Conservation (phyloP, 805 yeast species). For the Barnettozyma pratensis region DNA sequence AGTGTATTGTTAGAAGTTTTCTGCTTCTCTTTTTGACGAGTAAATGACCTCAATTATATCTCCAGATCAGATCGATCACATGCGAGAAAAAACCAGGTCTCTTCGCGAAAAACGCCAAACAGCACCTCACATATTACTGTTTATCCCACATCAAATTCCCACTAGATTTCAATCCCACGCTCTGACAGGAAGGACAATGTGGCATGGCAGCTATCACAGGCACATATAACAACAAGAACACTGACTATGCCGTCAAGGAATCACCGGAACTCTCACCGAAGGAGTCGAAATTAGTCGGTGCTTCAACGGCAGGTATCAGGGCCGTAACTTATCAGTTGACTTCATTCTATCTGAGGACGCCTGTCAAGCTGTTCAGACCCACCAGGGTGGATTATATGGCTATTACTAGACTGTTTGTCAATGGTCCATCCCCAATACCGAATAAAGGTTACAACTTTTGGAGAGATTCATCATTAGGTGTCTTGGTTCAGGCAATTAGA, state of each 20-base stretch:
- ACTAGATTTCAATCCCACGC: too few relatives aligned
- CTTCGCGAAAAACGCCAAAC: too few relatives aligned
- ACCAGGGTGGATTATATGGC: slow-evolving; percentile 84
- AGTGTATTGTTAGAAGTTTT: too few relatives aligned
- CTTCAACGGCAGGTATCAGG: slow-evolving; percentile 80
- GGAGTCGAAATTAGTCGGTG: slow-evolving; percentile 57
- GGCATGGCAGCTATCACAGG: too few relatives aligned
- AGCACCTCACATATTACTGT: too few relatives aligned
- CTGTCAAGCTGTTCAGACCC: slow-evolving; percentile 83
- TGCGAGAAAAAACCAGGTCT: too few relatives aligned
- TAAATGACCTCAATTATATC: too few relatives aligned
- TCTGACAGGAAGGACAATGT: too few relatives aligned
- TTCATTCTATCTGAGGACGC: slow-evolving; percentile 72
- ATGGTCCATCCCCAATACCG: slow-evolving; percentile 27
- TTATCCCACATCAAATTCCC: too few relatives aligned
- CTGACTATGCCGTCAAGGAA: background rate
- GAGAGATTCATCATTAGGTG: slow-evolving; percentile 74
- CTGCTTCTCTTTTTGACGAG: too few relatives aligned
- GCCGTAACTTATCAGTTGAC: slow-evolving; percentile 78
- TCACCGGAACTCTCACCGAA: slow-evolving; percentile 29
- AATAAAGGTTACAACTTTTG: slow-evolving; percentile 32
- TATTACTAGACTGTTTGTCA: slow-evolving; percentile 48
- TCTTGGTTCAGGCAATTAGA: slow-evolving; percentile 63
- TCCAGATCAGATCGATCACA: too few relatives aligned
- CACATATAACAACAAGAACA: background rate